These are phyloP conservation scores for Sphagnum contortum DNA, from an alignment of 225 moss, liverwort and hornwort genomes.

Conservation along the genomic window DNA sequence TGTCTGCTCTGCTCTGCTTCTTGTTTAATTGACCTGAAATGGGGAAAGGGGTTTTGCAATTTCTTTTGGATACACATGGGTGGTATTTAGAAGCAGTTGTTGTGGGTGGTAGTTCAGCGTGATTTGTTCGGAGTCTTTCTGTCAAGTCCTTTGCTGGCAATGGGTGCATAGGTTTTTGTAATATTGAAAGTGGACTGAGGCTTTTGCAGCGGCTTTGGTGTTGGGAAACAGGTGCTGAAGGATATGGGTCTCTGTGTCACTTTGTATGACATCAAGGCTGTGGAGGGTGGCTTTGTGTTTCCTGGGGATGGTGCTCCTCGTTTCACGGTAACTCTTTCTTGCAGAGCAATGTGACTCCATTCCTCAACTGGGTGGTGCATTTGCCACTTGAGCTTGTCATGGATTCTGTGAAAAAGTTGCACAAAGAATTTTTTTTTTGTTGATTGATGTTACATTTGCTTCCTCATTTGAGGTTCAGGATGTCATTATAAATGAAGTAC, in stretches of 20 bases:
- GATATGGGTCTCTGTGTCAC: slow-evolving; percentile 87
- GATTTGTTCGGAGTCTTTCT: too few relatives aligned
- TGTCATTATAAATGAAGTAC: neutral
- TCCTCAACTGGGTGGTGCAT: neutral
- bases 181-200: neutral
- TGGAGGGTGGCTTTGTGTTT: slow-evolving; percentile 77
- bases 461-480: neutral
- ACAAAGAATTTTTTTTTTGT: neutral
- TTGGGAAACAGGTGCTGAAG: slow-evolving; percentile 48
- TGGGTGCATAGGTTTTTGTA: neutral
- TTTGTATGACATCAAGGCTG: slow-evolving; percentile 54
- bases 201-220: neutral
- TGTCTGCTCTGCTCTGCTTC: neutral
- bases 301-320: slow-evolving; percentile 92
- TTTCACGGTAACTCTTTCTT: slow-evolving; percentile 46
- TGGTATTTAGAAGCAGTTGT: too few relatives aligned
- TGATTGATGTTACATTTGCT: neutral
- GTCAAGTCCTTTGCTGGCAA: too few relatives aligned
- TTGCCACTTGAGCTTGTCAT: too few relatives aligned
- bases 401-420: too few relatives aligned
- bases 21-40: neutral
- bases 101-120: too few relatives aligned
- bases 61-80: neutral
- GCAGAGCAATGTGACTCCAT: neutral
- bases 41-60: neutral